A percentile compares a stretch with the other conserved stretches of the same genome.
These are phyloP conservation scores for Colletotrichum lindemuthianum DNA, from an alignment of 2,329 filamentous ascomycete genomes.

Conservation along the genomic window DNA sequence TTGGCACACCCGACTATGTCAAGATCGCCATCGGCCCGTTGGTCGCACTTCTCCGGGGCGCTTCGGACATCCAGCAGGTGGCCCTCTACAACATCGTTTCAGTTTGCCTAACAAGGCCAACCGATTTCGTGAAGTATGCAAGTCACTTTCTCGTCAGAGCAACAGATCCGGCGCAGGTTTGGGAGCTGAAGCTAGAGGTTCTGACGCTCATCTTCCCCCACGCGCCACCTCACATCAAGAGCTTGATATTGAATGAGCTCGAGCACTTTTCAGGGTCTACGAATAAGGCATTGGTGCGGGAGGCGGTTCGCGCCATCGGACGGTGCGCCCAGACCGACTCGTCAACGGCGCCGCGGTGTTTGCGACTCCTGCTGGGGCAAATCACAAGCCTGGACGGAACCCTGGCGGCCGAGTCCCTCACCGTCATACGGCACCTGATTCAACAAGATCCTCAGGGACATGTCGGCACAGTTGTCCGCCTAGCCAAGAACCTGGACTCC, in stretches of 20 bases:
- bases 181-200: conserved; percentile 91
- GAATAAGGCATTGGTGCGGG: conserved; percentile 82
- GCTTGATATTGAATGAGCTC: conserved; percentile 88
- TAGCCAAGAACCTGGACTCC: conserved; percentile 91
- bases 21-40: conserved; percentile 82
- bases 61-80: conserved; percentile 88
- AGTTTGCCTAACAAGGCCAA: conserved; percentile 81
- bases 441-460: conserved; percentile 88
- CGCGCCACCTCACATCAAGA: conserved; percentile 78
- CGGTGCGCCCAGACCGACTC: conserved; percentile 86
- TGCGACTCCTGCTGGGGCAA: conserved; percentile 84
- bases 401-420: conserved; percentile 90
- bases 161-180: conserved; percentile 82
- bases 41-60: conserved; percentile 83
- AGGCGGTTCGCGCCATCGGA: conserved; percentile 92
- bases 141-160: conserved; percentile 89
- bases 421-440: conserved; percentile 94
- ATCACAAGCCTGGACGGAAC: conserved; percentile 89
- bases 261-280: conserved; percentile 84
- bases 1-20: conserved; percentile 83
- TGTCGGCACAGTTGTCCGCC: conserved; percentile 82
- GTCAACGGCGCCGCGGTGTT: conserved; percentile 78
- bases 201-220: conserved; percentile 92
- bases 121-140: conserved; percentile 86
- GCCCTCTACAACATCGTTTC: conserved; percentile 95